These are phyloP conservation scores for Cupressus sempervirens DNA, from an alignment of 75 land plant species.

Conservation along the genomic window DNA sequence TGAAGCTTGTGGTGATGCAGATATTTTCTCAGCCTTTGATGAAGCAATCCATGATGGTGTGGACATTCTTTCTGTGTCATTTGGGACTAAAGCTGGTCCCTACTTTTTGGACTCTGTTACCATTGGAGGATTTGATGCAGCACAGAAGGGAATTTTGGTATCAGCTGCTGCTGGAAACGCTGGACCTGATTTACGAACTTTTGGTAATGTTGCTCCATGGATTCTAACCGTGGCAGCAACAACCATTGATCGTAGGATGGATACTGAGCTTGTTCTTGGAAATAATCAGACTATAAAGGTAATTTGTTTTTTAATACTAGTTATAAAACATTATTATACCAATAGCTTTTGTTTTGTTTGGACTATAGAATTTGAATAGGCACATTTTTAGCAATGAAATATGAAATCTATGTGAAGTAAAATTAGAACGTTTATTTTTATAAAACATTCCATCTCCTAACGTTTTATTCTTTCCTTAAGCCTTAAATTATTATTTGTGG, in stretches of 20 bases:
- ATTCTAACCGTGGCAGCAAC: slow-evolving; percentile 33
- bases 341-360: too few species aligned
- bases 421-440: too few species aligned
- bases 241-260: slow-evolving; percentile 24
- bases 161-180: slow-evolving; percentile 28
- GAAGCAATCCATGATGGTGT: slow-evolving; percentile 45
- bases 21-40: slow-evolving; percentile 17
- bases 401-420: too few species aligned
- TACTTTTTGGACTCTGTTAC: slow-evolving; percentile 15
- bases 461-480: too few species aligned
- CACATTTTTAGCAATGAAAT: too few species aligned
- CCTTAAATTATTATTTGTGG: too few species aligned
- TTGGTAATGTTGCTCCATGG: slow-evolving; percentile 31
- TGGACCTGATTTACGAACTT: slow-evolving; percentile 27
- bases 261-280: background rate
- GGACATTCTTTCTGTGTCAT: slow-evolving; percentile 6
- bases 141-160: slow-evolving; percentile 24
- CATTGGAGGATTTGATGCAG: slow-evolving; percentile 5
- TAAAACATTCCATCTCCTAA: too few species aligned
- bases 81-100: slow-evolving; percentile 38
- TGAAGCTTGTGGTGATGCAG: background rate
- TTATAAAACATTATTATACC: too few species aligned
- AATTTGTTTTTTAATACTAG: background rate
- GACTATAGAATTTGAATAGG: too few species aligned
- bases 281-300: background rate